Evolutionary conservation across 148 eudicot species (phyloP), one percentile per base, ranked within the genome.

Genomic region (Linanthus parryae): DNA sequence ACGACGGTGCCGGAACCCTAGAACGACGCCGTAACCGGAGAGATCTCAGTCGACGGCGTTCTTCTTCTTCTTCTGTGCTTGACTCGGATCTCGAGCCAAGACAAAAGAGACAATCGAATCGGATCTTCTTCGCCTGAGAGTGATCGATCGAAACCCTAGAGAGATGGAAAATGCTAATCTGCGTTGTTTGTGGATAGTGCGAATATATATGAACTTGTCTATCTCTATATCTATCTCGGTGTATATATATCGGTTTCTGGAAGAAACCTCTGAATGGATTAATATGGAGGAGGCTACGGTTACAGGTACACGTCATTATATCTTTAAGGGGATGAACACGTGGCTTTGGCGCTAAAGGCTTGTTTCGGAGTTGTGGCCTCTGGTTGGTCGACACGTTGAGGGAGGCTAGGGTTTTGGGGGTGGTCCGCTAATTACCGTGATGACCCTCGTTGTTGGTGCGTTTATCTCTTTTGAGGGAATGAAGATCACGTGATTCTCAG

Each of bases 71-170:
- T 52, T 53, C 84, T 75, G 82, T 49, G 29, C 95, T 80, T 83
- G 90, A 84, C 95, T 73, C 91, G 74, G 87, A 87, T 80, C 91
- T 83, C 84, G 87, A 87, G 84, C 91, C 91, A 83, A 83, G 91
- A 80, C 73, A 77, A 79, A 54, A 59, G 23, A 66, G 40, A 45
- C 12, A 46, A 17, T 4, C 57, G 35, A 31, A 31, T 31, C 35
- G 7, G 35, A 31, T 31, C n/a, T n/a, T n/a, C n/a, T n/a, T n/a
- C n/a, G 35, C 5, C 7, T 5, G 60, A 54, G 14, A 59, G 22
- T 30, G 44, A 58, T 56, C 52, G 11, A 15, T 34, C n/a, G 41
- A 20, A 42, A 18, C 33, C 19, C 18, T n/a, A 52, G 35, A 64
- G 27, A 18, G 37, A 8, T 7, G 33, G 10, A 30, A 44, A 31